Evolutionary conservation across 2,329 filamentous ascomycete genomes (phyloP), one percentile per base, ranked within the genome.

Genomic region (Calonectria pauciramosa): DNA sequence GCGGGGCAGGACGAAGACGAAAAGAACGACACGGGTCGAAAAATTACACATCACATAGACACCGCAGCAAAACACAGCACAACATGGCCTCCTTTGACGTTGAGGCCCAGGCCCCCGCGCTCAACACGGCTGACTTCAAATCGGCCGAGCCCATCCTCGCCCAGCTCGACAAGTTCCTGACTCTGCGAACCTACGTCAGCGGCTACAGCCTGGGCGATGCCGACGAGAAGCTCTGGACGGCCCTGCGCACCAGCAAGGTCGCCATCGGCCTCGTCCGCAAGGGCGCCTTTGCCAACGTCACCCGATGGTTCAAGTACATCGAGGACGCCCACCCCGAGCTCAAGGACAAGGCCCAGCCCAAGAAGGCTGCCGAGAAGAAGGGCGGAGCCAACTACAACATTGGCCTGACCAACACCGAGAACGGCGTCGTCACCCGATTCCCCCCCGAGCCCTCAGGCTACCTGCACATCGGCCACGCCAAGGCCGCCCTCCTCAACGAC

Each of bases 361-460:
- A 95, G 82, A 93, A 94, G 80, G 91, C 91, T 63, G 91, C 91
- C 60, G 90, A 91, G 75, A 93, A 91, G 83, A 95, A 95, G 84
- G 93, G 94, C 68, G 95, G 95, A 77, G 95, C 91, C 73, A 98
- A 93, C 89, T 99, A 97, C 86, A 96, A 97, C 83, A 94, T 98
- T 84, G 94, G 93, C 3, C 90, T 98, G 47, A 92, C 94, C 81
- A 94, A 97, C 83, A 93, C 94, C 11, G 95, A 96, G 47, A 93
- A 96, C 84, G 96, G 95, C 4, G 96, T 99, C 72, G 95, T 98
- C 26, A 98, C 95, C 28, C 91, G 96, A 81, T 99, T 99, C 87
- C 93, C 96, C 20, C 96, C 96, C 4, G 96, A 98, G 92, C 96
- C 96, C 77, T 98, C 95, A 79, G 96, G 96, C 75, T 98, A 98